phyloP scores from a whole-genome alignment of 179 eudicot species.

The Spergularia azorica region DNA sequence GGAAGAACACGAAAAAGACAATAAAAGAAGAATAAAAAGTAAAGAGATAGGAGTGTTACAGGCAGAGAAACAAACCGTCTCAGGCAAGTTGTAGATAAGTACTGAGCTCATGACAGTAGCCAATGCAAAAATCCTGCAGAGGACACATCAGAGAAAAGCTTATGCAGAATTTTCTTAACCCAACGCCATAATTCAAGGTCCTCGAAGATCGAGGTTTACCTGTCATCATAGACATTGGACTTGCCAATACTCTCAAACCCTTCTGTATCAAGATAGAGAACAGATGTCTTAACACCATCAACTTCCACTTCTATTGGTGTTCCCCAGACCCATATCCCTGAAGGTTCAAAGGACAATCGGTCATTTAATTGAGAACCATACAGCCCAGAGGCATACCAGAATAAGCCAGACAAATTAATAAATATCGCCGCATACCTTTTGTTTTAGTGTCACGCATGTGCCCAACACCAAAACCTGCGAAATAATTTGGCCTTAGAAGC shows the following conservation, averaged over 20 bases:
- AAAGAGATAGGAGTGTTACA: constrained; percentile 25
- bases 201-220: constrained; percentile 42
- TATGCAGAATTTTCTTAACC: constrained; percentile 4
- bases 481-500: constrained; percentile 17
- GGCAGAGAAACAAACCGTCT: constrained; percentile 76
- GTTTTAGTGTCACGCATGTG: constrained; percentile 99
- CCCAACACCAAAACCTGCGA: constrained; percentile 95
- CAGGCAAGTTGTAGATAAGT: constrained; percentile 94
- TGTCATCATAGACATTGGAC: constrained; percentile 95
- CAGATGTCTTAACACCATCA: constrained; percentile 79
- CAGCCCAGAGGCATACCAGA: not conserved
- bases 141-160: constrained; percentile 10
- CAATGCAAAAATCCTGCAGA: constrained; percentile 89
- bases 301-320: constrained; percentile 77
- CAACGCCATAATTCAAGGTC: constrained; percentile 15
- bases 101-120: constrained; percentile 98
- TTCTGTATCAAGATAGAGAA: constrained; percentile 93
- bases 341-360: constrained; percentile 2
- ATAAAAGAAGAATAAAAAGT: not conserved
- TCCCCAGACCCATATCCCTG: constrained; percentile 99
- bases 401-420: not conserved
- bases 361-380: not conserved
- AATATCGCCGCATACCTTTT: constrained; percentile 51
- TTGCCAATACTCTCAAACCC: constrained; percentile 99
- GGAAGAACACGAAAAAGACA: too few species aligned